Evolutionary conservation across 1,284 basidiomycete species (phyloP).

Genomic region (Fomitiporia mediterranea): DNA sequence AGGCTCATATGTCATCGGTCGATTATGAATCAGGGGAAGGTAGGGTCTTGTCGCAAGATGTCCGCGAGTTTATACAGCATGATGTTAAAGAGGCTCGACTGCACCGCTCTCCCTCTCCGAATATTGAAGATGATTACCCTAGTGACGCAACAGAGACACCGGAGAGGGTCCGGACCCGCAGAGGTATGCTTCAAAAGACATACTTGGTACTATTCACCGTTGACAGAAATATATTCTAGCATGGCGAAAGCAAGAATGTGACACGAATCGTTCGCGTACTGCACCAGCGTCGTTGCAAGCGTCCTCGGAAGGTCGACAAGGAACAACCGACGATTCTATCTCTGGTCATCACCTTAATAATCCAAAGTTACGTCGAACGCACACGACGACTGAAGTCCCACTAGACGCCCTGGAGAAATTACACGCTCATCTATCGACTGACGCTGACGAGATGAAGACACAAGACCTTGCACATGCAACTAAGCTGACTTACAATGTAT

Average conservation of each 20-base stretch:
- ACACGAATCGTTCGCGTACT: slow-evolving; percentile 9
- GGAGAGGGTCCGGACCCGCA: no score
- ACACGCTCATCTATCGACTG: neutral
- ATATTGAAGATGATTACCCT: neutral
- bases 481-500: slow-evolving; percentile 12
- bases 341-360: neutral
- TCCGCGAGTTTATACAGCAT: neutral
- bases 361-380: slow-evolving; percentile 1
- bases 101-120: neutral
- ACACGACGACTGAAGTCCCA: neutral
- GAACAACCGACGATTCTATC: neutral
- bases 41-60: slow-evolving; percentile 11
- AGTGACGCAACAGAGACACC: neutral
- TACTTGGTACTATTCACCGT: no score
- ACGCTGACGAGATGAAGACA: slow-evolving; percentile 6
- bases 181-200: no score
- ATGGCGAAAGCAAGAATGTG: no score
- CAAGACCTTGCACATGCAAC: slow-evolving; percentile 17
- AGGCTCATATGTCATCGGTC: neutral
- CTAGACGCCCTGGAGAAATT: slow-evolving; percentile 14
- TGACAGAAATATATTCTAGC: no score
- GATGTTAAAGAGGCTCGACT: neutral
- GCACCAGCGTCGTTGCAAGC: neutral
- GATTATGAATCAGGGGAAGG: slow-evolving; percentile 15
- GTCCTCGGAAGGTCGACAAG: neutral